A percentile compares a stretch with the other conserved stretches of the same genome.
These are phyloP conservation scores for Nakaseomyces kungkrabaensis DNA, from an alignment of 1,139 yeast species.

Conservation along the genomic window DNA sequence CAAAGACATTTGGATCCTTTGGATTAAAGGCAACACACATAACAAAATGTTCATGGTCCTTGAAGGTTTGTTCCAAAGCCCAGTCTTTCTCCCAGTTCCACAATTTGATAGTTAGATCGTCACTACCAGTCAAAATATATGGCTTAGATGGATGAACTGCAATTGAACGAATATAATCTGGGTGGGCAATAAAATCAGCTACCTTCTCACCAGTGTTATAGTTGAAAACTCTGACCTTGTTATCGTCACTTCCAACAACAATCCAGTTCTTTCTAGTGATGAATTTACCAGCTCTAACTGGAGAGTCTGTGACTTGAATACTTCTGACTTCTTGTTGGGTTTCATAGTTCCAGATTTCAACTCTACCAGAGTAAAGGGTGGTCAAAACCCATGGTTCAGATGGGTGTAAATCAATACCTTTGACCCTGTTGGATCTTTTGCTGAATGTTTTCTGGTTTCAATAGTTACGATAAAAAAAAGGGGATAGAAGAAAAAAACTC, in stretches of 20 bases:
- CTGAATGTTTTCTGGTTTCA: constrained; percentile 23
- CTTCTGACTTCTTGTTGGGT: constrained; percentile 57
- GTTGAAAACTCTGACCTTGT: constrained; percentile 84
- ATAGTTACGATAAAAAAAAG: too few species aligned
- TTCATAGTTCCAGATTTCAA: constrained; percentile 91
- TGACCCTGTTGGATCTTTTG: constrained; percentile 79
- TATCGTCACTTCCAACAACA: constrained; percentile 92
- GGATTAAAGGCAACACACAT: constrained; percentile 95
- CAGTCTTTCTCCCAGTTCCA: constrained; percentile 98
- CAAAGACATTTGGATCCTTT: constrained; percentile 94
- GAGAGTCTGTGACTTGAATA: constrained; percentile 85
- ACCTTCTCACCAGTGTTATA: constrained; percentile 93
- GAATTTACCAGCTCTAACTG: constrained; percentile 91
- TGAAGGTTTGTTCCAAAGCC: constrained; percentile 82
- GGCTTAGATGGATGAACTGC: constrained; percentile 94
- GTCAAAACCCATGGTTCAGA: constrained; percentile 93
- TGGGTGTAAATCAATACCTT: constrained; percentile 97
- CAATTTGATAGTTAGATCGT: constrained; percentile 80
- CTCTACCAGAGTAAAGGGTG: constrained; percentile 68
- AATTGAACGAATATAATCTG: constrained; percentile 86
- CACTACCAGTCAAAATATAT: constrained; percentile 78
- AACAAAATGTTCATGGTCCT: constrained; percentile 92
- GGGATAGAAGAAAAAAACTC: too few species aligned
- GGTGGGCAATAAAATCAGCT: constrained; percentile 94
- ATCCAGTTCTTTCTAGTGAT: constrained; percentile 97